phyloP scores from a whole-genome alignment of 768 basidiomycete genomes.

The Gloeophyllum trabeum region DNA sequence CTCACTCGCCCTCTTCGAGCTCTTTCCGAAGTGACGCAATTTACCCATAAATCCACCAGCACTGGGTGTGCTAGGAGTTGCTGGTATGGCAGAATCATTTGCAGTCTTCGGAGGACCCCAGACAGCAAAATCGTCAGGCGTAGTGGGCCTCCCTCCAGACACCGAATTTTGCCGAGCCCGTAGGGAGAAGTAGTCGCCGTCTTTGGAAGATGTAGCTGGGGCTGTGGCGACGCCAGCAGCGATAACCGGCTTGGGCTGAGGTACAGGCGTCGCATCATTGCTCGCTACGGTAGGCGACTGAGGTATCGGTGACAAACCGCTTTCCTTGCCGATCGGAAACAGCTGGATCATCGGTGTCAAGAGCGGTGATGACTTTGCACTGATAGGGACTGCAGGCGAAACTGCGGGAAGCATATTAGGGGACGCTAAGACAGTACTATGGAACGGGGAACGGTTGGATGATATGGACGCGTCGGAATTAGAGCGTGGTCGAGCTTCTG shows the following conservation, averaged over 20 bases:
- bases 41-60: constrained; percentile 4
- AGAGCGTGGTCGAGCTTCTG: constrained; percentile 14
- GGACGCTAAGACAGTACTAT: constrained; percentile 43
- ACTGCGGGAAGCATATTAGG: constrained; percentile 58
- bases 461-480: constrained; percentile 12
- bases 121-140: constrained; percentile 35
- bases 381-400: constrained; percentile 33
- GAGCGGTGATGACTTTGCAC: constrained; percentile 40
- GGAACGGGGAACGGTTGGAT: constrained; percentile 3
- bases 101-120: constrained; percentile 9
- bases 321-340: constrained; percentile 15
- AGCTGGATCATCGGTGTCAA: constrained; percentile 50
- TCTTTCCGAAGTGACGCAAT: constrained; percentile 2
- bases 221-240: constrained; percentile 12
- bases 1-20: not conserved
- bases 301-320: constrained; percentile 25
- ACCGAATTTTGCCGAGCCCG: constrained; percentile 35
- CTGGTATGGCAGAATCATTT: constrained; percentile 17
- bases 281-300: constrained; percentile 25
- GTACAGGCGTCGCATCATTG: constrained; percentile 19
- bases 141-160: constrained; percentile 22
- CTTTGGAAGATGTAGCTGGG: constrained; percentile 14
- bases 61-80: constrained; percentile 37
- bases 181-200: constrained; percentile 43
- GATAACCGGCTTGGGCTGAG: constrained; percentile 18